These are phyloP conservation scores for Calamus simplicifolius DNA, from an alignment of 176 grass and related monocot genomes.

Conservation along the genomic window DNA sequence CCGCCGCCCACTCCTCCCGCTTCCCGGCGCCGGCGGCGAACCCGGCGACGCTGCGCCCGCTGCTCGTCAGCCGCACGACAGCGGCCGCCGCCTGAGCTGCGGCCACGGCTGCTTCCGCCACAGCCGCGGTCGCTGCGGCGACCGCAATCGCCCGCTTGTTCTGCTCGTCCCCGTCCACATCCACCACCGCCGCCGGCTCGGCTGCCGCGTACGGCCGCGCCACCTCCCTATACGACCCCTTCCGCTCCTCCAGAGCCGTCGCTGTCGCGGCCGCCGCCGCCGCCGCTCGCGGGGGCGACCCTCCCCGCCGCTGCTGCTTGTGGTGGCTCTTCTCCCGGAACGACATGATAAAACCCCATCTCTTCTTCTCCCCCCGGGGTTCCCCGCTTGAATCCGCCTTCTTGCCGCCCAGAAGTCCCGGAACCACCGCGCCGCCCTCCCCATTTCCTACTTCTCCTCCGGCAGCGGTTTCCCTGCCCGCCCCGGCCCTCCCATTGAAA, in stretches of 20 bases:
- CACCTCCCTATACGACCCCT: constrained; percentile 19
- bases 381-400: constrained; percentile 17
- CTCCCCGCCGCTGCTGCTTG: too few species aligned
- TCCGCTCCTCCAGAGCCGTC: constrained; percentile 5
- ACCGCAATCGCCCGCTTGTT: constrained; percentile 90
- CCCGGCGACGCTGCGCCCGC: constrained; percentile 25
- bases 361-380: constrained; percentile 29
- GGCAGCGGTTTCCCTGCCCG: neutral
- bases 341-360: constrained; percentile 59
- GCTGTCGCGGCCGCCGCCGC: too few species aligned
- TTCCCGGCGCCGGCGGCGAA: constrained; percentile 8
- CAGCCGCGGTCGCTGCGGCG: constrained; percentile 73
- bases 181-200: neutral
- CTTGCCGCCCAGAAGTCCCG: constrained; percentile 55
- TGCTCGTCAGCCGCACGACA: constrained; percentile 69
- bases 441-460: constrained; percentile 42
- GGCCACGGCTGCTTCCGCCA: constrained; percentile 76
- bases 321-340: constrained; percentile 44
- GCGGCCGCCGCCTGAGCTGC: constrained; percentile 75
- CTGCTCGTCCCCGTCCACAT: constrained; percentile 42
- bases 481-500: too few species aligned
- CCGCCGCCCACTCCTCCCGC: constrained; percentile 40
- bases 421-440: constrained; percentile 63
- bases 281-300: constrained; percentile 5
- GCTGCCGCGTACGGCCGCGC: neutral